Conservation (phyloP, 2,329 filamentous ascomycete genomes). For the Ophiostoma sp. region DNA sequence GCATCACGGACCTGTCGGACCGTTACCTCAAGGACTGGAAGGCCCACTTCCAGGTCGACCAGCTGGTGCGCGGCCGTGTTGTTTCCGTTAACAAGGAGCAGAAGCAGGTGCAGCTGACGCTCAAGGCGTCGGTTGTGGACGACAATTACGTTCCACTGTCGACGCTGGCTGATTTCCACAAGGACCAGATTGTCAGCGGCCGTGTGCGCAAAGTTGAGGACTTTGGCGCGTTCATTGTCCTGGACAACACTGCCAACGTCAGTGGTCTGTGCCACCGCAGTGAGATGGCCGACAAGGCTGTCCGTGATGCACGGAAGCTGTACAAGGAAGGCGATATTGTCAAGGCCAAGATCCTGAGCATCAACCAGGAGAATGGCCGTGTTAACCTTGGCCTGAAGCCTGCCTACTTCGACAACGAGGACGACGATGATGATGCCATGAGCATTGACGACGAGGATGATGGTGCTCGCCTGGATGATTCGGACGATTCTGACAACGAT, state of each 20-base stretch:
- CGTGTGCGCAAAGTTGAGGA: conserved; percentile 92
- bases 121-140: conserved; percentile 83
- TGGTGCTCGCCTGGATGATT: conserved; percentile 46
- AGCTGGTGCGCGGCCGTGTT: conserved; percentile 86
- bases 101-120: conserved; percentile 76
- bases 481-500: conserved; percentile 44
- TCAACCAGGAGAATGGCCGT: conserved; percentile 72
- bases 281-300: conserved; percentile 81
- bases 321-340: conserved; percentile 91
- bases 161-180: conserved; percentile 74
- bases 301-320: conserved; percentile 83
- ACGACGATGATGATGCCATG: conserved; percentile 45
- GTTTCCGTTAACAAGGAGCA: conserved; percentile 67
- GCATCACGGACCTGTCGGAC: conserved; percentile 86
- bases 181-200: conserved; percentile 81
- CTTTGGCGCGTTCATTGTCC: conserved; percentile 89
- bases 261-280: conserved; percentile 91
- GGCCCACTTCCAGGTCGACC: conserved; percentile 79
- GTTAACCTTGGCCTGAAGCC: conserved; percentile 92
- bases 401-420: conserved; percentile 72
- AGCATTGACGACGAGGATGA: conserved; percentile 50
- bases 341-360: conserved; percentile 81
- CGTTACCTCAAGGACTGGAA: conserved; percentile 95
- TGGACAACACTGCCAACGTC: conserved; percentile 84
- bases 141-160: conserved; percentile 68